Evolutionary conservation across 805 yeast species (phyloP).

Genomic region (Starmerella gropengiesseri): DNA sequence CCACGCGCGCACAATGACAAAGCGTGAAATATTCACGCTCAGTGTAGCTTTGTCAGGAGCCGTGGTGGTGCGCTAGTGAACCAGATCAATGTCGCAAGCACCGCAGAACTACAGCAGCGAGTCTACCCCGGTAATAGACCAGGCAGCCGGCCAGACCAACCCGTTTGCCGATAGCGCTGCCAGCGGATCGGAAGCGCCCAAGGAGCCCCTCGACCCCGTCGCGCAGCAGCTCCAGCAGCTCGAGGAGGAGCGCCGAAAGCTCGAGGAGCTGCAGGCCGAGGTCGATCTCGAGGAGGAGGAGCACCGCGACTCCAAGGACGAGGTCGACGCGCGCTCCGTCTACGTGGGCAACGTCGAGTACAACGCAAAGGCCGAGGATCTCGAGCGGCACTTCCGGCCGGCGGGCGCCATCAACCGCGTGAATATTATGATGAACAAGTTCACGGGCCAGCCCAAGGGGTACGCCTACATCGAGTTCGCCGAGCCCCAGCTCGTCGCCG

Average conservation of each 20-base stretch:
- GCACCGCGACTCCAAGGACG: slow-evolving; percentile 42
- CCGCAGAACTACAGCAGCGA: background rate
- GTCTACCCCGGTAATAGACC: background rate
- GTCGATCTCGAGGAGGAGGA: slow-evolving; percentile 35
- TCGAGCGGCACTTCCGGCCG: slow-evolving; percentile 58
- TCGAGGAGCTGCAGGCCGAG: slow-evolving; percentile 48
- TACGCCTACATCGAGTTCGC: slow-evolving; percentile 78
- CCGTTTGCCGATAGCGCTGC: background rate
- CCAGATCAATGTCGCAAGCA: too few species aligned
- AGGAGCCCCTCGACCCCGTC: slow-evolving; percentile 8
- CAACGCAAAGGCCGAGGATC: slow-evolving; percentile 64
- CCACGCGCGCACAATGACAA: too few species aligned
- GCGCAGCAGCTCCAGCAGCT: slow-evolving; percentile 30
- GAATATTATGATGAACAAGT: slow-evolving; percentile 61
- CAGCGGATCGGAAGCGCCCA: background rate
- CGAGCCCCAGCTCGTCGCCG: slow-evolving; percentile 50
- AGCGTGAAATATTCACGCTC: too few species aligned
- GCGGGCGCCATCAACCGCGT: slow-evolving; percentile 71
- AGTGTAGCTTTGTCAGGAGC: too few species aligned
- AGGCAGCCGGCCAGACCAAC: background rate
- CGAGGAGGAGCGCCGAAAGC: slow-evolving; percentile 52
- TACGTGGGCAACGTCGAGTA: slow-evolving; percentile 82
- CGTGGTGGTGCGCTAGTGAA: too few species aligned
- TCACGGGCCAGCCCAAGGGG: slow-evolving; percentile 68
- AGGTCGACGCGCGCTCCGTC: slow-evolving; percentile 63